Evolutionary conservation across 1,284 basidiomycete genomes (phyloP).

Genomic region (Irpex lacteus): DNA sequence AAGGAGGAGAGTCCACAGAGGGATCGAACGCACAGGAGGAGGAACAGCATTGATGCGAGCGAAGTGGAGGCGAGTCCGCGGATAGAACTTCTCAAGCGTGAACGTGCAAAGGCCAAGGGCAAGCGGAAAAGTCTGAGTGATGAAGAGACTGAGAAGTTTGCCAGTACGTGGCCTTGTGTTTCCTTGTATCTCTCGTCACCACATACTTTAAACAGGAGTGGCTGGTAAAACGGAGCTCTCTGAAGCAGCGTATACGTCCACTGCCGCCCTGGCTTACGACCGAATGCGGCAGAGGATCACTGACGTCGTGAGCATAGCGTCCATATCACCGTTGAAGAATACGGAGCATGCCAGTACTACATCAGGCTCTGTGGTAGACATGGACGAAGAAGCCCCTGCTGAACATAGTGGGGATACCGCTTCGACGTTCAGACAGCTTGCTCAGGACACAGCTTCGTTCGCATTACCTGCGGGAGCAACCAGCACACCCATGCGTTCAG

Average conservation of each 20-base stretch:
- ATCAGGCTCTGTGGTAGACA: conserved; percentile 13
- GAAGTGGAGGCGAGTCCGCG: conserved; percentile 57
- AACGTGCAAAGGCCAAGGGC: conserved; percentile 44
- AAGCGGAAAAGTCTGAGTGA: conserved; percentile 64
- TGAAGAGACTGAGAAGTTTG: conserved; percentile 55
- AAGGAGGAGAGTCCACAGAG: conserved; percentile 59
- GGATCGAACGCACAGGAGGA: conserved; percentile 38
- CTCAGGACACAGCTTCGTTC: conserved; percentile 29
- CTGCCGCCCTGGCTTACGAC: conserved; percentile 26
- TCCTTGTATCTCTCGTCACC: neutral
- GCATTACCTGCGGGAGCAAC: conserved; percentile 44
- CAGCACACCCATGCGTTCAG: conserved; percentile 54
- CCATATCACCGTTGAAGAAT: neutral
- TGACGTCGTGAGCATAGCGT: neutral
- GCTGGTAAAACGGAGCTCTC: conserved; percentile 16
- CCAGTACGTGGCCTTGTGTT: conserved; percentile 40
- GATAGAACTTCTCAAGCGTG: conserved; percentile 37
- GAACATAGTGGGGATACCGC: conserved; percentile 39
- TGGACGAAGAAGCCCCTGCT: conserved; percentile 28
- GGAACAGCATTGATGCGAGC: conserved; percentile 61
- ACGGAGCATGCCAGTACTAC: neutral
- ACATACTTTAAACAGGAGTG: conserved; percentile 4
- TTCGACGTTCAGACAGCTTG: conserved; percentile 34
- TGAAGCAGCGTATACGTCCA: conserved; percentile 20
- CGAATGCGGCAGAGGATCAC: conserved; percentile 27